A percentile compares a stretch with the other conserved stretches of the same genome.
Evolutionary conservation across 1,139 yeast genomes (phyloP).

Genomic region (Yamadazyma membranifaciens): DNA sequence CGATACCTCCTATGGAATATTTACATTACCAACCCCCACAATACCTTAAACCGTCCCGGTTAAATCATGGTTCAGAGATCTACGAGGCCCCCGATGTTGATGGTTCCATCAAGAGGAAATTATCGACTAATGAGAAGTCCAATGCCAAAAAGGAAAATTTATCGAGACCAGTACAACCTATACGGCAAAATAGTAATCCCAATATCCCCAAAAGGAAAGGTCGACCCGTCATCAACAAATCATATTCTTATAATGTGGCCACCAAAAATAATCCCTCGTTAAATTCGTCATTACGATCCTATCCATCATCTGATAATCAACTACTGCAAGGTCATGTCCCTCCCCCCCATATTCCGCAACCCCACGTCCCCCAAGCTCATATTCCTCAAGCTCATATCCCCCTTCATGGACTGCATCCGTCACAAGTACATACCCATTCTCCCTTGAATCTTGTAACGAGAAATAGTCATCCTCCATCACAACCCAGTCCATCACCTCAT

Average conservation of each 20-base stretch:
- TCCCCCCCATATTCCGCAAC: too few relatives aligned
- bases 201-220: constrained; percentile 10
- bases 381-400: too few relatives aligned
- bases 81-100: neutral
- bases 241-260: constrained; percentile 13
- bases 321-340: neutral
- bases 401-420: too few relatives aligned
- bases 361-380: too few relatives aligned
- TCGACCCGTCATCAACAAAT: constrained; percentile 15
- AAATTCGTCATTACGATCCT: neutral
- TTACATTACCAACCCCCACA: too few relatives aligned
- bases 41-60: neutral
- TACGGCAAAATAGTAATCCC: constrained; percentile 17
- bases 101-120: constrained; percentile 4
- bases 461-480: too few relatives aligned
- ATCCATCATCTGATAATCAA: neutral
- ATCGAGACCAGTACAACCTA: constrained; percentile 14
- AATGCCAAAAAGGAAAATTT: constrained; percentile 6
- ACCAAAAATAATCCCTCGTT: neutral
- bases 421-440: too few relatives aligned
- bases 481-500: neutral
- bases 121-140: constrained; percentile 1
- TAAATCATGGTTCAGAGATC: neutral
- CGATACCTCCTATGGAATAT: too few relatives aligned
- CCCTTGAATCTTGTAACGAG: too few relatives aligned